A percentile compares a stretch with the other conserved stretches of the same genome.
Conservation (phyloP, 2,329 filamentous ascomycete genomes). For the Stachybotrys elegans region DNA sequence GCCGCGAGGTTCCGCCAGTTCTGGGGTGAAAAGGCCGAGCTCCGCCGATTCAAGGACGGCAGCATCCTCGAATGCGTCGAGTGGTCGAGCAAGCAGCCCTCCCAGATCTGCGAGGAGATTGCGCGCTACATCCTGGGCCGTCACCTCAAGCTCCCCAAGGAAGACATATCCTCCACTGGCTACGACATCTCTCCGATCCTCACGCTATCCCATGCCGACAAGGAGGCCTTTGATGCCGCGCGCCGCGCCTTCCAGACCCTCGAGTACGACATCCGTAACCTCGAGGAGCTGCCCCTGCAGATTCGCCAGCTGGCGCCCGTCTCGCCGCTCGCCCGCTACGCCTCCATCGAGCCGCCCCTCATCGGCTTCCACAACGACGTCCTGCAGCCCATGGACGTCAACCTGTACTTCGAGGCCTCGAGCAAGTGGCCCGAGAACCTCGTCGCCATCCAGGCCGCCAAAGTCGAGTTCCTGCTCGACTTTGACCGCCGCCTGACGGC, state of each 20-base stretch:
- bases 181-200: constrained; percentile 46
- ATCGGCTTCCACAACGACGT: constrained; percentile 38
- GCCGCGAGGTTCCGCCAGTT: constrained; percentile 80
- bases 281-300: constrained; percentile 83
- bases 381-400: constrained; percentile 63
- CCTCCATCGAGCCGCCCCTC: constrained; percentile 47
- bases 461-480: constrained; percentile 80
- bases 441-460: constrained; percentile 85
- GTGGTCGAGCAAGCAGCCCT: constrained; percentile 63
- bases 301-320: constrained; percentile 74
- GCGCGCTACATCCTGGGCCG: constrained; percentile 63
- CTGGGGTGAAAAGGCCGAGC: constrained; percentile 90
- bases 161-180: constrained; percentile 47
- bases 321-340: constrained; percentile 67
- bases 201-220: constrained; percentile 40
- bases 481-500: constrained; percentile 67
- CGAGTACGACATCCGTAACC: constrained; percentile 68
- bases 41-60: constrained; percentile 91
- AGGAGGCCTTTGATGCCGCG: constrained; percentile 60
- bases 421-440: constrained; percentile 91
- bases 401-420: constrained; percentile 90
- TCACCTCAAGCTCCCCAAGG: constrained; percentile 59
- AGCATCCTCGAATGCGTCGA: constrained; percentile 89
- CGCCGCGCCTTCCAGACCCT: constrained; percentile 67
- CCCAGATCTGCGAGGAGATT: constrained; percentile 75